These are phyloP conservation scores for Trichosporon asahii DNA, from an alignment of 1,284 basidiomycete species.

Conservation along the genomic window DNA sequence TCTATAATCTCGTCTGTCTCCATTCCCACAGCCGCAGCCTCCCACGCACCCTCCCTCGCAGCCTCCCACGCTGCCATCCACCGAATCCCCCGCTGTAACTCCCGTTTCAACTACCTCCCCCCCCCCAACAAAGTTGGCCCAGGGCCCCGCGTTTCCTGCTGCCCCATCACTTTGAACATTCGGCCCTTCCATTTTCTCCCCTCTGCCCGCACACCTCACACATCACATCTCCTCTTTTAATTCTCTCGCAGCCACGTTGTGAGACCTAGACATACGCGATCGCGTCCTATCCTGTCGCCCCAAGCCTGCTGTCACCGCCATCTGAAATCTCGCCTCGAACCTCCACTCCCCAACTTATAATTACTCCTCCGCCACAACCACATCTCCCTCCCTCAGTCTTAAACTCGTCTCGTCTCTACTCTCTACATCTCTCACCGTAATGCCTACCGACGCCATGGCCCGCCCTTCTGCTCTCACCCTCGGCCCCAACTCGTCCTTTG, in stretches of 20 bases:
- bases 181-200: background rate
- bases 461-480: constrained; percentile 13
- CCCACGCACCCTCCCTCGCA: background rate
- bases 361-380: background rate
- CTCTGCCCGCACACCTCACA: background rate
- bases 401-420: background rate
- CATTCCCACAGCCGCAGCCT: background rate
- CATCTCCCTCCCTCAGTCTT: background rate
- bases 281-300: background rate
- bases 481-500: background rate
- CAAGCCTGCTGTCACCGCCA: background rate
- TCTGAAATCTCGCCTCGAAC: background rate
- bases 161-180: constrained; percentile 3
- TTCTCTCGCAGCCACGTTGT: background rate
- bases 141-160: constrained; percentile 10
- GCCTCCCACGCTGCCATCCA: background rate
- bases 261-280: background rate
- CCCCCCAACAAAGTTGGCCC: constrained; percentile 6
- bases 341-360: constrained; percentile 1
- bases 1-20: background rate
- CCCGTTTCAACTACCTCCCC: background rate
- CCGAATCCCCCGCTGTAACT: background rate
- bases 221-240: background rate
- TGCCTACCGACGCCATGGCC: constrained; percentile 22
- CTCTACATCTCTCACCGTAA: background rate